Percentiles rank a stretch among this genome's conserved stretches.
These are phyloP conservation scores for Cryptococcus deneoformans DNA, from an alignment of 1,284 basidiomycete genomes.

Conservation along the genomic window DNA sequence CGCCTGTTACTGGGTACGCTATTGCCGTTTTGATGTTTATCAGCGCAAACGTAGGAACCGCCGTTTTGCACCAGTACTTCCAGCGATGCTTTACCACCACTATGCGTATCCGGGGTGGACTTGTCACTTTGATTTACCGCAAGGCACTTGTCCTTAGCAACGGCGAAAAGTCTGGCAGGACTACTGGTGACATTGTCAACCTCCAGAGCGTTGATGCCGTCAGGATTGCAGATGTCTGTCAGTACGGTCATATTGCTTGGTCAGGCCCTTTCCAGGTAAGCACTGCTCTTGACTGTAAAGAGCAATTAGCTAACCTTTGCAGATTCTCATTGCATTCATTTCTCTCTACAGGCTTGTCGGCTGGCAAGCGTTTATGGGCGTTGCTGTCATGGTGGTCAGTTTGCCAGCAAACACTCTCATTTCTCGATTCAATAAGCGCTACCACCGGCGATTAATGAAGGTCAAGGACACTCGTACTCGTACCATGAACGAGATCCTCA, in stretches of 20 bases:
- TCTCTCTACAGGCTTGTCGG: constrained; percentile 85
- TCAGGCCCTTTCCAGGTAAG: constrained; percentile 52
- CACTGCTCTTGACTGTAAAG: constrained; percentile 9
- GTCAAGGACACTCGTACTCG: constrained; percentile 61
- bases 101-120: constrained; percentile 86
- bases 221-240: constrained; percentile 80
- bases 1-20: constrained; percentile 61
- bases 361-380: constrained; percentile 88
- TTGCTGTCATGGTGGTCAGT: constrained; percentile 80
- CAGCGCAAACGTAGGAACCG: constrained; percentile 70
- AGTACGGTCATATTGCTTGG: constrained; percentile 61
- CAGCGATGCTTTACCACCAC: constrained; percentile 56
- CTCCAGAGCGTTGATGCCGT: constrained; percentile 81
- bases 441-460: constrained; percentile 89
- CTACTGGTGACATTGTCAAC: constrained; percentile 91
- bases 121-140: constrained; percentile 80
- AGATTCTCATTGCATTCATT: constrained; percentile 82
- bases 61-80: constrained; percentile 79
- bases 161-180: constrained; percentile 67
- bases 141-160: constrained; percentile 83
- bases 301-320: constrained; percentile 4
- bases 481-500: constrained; percentile 61
- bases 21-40: constrained; percentile 77
- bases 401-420: constrained; percentile 74
- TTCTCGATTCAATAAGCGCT: constrained; percentile 68